Conservation (phyloP, 2,329 filamentous ascomycete species). For the Aplosporella prunicola region DNA sequence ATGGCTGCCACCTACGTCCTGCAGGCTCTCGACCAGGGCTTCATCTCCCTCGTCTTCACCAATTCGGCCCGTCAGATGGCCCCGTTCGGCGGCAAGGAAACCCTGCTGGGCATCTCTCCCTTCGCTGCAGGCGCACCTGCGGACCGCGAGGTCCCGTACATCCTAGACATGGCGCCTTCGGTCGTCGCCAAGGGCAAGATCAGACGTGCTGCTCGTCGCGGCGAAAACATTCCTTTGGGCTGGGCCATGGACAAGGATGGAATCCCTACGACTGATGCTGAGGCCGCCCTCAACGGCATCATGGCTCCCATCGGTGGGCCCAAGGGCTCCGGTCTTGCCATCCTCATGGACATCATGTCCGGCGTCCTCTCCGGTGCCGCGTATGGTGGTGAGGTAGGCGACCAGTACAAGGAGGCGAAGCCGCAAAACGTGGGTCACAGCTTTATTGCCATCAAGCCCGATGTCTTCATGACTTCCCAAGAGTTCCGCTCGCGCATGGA, state of each 20-base stretch:
- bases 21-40: constrained; percentile 28
- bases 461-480: neutral
- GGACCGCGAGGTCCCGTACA: constrained; percentile 12
- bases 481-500: constrained; percentile 3
- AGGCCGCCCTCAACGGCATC: constrained; percentile 15
- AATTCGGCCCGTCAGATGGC: constrained; percentile 42
- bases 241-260: constrained; percentile 18
- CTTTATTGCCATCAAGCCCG: constrained; percentile 5
- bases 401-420: constrained; percentile 5
- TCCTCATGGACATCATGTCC: constrained; percentile 9
- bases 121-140: constrained; percentile 12
- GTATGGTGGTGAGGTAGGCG: constrained; percentile 1
- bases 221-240: constrained; percentile 18
- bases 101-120: constrained; percentile 12
- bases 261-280: constrained; percentile 15
- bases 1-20: constrained; percentile 21
- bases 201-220: constrained; percentile 16
- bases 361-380: constrained; percentile 1
- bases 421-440: constrained; percentile 5
- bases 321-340: constrained; percentile 14
- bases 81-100: constrained; percentile 22
- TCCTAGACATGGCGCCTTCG: constrained; percentile 19
- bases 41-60: constrained; percentile 63
- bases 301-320: constrained; percentile 16
- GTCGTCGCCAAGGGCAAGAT: constrained; percentile 21